A percentile compares a stretch with the other conserved stretches of the same genome.
Conservation (phyloP, 2,329 filamentous ascomycete species). For the Cryphonectria parasitica region DNA sequence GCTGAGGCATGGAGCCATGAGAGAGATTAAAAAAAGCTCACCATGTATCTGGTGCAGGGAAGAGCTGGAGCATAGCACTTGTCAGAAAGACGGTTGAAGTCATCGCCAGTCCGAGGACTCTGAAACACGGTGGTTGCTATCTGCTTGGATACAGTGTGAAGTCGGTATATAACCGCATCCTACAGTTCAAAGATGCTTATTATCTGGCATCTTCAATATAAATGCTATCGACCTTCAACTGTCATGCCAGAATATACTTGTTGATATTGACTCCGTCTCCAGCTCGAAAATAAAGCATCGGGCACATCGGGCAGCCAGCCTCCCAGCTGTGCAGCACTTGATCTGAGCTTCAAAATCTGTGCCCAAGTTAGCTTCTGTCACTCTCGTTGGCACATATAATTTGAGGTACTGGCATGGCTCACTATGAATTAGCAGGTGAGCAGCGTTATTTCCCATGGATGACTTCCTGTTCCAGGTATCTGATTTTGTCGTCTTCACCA, state of each 20-base stretch:
- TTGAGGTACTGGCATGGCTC: neutral
- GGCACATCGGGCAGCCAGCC: neutral
- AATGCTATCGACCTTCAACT: neutral
- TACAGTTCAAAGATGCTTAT: neutral
- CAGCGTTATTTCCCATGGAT: neutral
- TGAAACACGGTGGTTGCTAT: neutral
- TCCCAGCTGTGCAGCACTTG: neutral
- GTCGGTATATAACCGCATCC: neutral
- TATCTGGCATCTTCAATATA: neutral
- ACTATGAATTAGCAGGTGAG: neutral
- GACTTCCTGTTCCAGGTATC: neutral
- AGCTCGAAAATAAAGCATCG: neutral
- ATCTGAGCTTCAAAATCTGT: neutral
- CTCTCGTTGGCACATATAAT: neutral
- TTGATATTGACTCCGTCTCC: neutral
- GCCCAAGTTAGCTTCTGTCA: neutral
- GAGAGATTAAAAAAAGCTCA: neutral
- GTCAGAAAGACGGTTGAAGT: neutral
- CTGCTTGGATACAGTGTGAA: neutral
- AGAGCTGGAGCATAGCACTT: neutral
- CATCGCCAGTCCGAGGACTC: neutral
- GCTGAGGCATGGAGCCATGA: neutral
- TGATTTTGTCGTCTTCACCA: too few species aligned
- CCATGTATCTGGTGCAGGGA: neutral
- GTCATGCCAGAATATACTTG: neutral